Evolutionary conservation across 2,329 filamentous ascomycete species (phyloP).

Genomic region (Cladosporium velox): DNA sequence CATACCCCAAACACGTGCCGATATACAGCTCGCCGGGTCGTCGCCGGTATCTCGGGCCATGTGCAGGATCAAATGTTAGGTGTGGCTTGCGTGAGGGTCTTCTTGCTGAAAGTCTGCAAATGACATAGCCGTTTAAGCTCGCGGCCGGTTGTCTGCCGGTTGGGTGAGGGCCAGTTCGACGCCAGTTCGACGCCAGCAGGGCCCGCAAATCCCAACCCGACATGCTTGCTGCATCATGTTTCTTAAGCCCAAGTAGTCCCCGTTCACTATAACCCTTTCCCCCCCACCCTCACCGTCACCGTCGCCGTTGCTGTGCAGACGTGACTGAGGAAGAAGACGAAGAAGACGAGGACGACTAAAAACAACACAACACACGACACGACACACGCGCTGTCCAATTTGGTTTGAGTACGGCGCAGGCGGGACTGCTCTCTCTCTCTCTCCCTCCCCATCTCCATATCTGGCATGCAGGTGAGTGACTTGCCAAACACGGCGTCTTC

Average conservation of each 20-base stretch:
- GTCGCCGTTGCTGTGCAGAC: constrained; percentile 2
- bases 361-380: neutral
- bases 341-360: too few species aligned
- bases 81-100: neutral
- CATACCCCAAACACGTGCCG: neutral
- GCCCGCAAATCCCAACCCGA: constrained; percentile 13
- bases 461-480: constrained; percentile 21
- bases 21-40: neutral
- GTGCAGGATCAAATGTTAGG: neutral
- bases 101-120: neutral
- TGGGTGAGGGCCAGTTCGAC: neutral
- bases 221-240: constrained; percentile 2
- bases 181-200: neutral
- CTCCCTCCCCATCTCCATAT: neutral
- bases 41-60: constrained; percentile 1
- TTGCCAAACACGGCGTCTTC: neutral
- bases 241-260: constrained; percentile 11
- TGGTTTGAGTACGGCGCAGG: constrained; percentile 44
- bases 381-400: constrained; percentile 44
- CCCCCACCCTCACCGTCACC: neutral
- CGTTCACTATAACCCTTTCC: neutral
- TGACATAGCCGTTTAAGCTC: constrained; percentile 16
- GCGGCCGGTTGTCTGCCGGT: neutral
- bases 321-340: neutral
- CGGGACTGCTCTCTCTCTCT: neutral